phyloP scores from a whole-genome alignment of 2,329 filamentous ascomycete genomes.

The Helminthosporium solani region DNA sequence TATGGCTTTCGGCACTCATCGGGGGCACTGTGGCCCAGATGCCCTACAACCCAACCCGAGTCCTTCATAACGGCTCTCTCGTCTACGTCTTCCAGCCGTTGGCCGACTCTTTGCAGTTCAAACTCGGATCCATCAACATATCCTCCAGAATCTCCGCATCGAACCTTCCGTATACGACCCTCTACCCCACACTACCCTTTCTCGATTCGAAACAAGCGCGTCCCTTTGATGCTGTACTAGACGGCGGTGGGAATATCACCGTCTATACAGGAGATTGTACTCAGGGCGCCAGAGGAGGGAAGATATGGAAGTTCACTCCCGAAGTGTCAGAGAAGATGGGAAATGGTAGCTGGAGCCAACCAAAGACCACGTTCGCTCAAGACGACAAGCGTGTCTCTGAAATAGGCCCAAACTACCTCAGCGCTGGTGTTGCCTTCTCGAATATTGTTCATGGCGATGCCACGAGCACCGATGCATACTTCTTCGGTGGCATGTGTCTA shows the following conservation, averaged over 20 bases:
- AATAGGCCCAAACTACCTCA: slow-evolving; percentile 58
- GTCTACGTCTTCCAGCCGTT: slow-evolving; percentile 71
- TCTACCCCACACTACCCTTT: slow-evolving; percentile 65
- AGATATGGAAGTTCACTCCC: slow-evolving; percentile 68
- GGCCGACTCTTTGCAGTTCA: slow-evolving; percentile 46
- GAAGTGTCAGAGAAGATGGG: slow-evolving; percentile 44
- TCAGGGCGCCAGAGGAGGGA: slow-evolving; percentile 49
- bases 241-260: slow-evolving; percentile 67
- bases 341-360: slow-evolving; percentile 58
- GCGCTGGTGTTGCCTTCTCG: slow-evolving; percentile 67
- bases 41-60: slow-evolving; percentile 75
- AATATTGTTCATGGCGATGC: slow-evolving; percentile 56
- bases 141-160: slow-evolving; percentile 57
- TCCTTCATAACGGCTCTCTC: slow-evolving; percentile 60
- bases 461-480: slow-evolving; percentile 62
- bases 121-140: slow-evolving; percentile 67
- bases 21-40: slow-evolving; percentile 46
- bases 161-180: slow-evolving; percentile 45
- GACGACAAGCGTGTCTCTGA: slow-evolving; percentile 37
- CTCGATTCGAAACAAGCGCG: slow-evolving; percentile 51
- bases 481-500: slow-evolving; percentile 91
- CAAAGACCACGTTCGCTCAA: slow-evolving; percentile 38
- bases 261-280: slow-evolving; percentile 75
- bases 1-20: slow-evolving; percentile 10
- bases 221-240: slow-evolving; percentile 68